Conservation (phyloP, 306 rosid genomes). For the Acmispon strigosus region DNA sequence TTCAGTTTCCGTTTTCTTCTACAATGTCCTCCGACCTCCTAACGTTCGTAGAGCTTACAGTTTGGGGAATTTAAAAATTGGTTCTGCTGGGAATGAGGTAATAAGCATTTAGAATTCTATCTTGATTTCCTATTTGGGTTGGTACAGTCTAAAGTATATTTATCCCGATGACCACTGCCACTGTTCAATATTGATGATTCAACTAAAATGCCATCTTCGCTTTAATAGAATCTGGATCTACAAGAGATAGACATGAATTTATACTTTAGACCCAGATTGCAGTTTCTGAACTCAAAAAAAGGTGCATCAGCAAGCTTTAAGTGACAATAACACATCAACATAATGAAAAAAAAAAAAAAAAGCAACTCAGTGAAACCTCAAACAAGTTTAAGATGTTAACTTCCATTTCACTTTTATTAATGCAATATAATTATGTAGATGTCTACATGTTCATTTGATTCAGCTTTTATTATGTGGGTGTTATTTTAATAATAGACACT, state of each 20-base stretch:
- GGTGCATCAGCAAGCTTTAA: background rate
- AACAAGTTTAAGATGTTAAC: background rate
- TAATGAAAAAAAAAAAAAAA: background rate
- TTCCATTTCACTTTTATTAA: background rate
- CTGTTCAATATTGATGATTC: background rate
- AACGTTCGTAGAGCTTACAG: constrained; percentile 50
- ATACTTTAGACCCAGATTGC: background rate
- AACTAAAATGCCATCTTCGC: no score
- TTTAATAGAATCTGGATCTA: background rate
- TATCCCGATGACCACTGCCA: background rate
- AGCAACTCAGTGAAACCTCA: background rate
- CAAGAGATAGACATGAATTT: background rate
- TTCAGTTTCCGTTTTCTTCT: constrained; percentile 86
- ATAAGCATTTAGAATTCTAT: constrained; percentile 13
- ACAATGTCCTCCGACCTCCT: constrained; percentile 84
- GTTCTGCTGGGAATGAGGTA: constrained; percentile 70
- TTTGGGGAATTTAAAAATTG: constrained; percentile 62
- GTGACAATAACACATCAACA: background rate
- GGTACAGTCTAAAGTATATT: background rate
- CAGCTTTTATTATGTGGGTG: background rate
- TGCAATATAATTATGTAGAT: no score
- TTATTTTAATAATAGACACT: constrained; percentile 4
- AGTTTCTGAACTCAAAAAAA: background rate
- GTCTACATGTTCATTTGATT: background rate
- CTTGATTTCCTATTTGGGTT: background rate